Evolutionary conservation across 1,139 yeast genomes (phyloP), one percentile per base, ranked within the genome.

Genomic region (Yamadazyma conglobata): DNA sequence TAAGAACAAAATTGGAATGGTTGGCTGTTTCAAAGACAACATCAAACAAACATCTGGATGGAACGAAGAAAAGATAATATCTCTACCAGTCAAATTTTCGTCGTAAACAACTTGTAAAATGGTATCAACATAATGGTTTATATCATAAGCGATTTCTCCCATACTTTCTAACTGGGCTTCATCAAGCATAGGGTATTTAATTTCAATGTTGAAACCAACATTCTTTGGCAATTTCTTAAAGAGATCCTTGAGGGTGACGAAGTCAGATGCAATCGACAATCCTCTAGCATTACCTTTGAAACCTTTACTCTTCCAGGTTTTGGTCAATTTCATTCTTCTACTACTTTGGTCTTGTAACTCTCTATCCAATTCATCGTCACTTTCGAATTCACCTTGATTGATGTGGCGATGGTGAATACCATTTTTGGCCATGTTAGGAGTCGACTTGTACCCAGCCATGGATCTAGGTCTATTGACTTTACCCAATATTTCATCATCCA

Each of bases 231-330:
- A 62, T 42, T 85, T 85, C 48, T 73, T 73, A 63, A 91, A 87
- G 31, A 88, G 70, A 44, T 89, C 96, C 46, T 77, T 82, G 41
- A 91, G 67, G 0, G 97, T 88, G 4, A 89, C 95, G 55, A 91
- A 91, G 20, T 86, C 82, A 1, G 96, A 85, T 10, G 96, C 96
- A 51, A 91, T 87, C 1, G 93, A 80, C 33, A 80, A 70, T 0
- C 98, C 98, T 38, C 97, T 72, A 2, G 83, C 73, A 52, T 91
- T 91, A 10, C 96, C 97, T 57, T 91, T 91, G 64, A 80, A 88
- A 2, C 93, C 94, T 42, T 85, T 80, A 36, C 67, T 70, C 55
- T 89, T 88, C 77, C 81, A 89, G 12, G 95, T 93, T 40, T 82
- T 79, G 9, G 97, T 89, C 37, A 81, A 71, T 53, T 75, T 79